These are phyloP conservation scores for Arthrobotrys musiformis DNA, from an alignment of 2,329 filamentous ascomycete species.

Conservation along the genomic window DNA sequence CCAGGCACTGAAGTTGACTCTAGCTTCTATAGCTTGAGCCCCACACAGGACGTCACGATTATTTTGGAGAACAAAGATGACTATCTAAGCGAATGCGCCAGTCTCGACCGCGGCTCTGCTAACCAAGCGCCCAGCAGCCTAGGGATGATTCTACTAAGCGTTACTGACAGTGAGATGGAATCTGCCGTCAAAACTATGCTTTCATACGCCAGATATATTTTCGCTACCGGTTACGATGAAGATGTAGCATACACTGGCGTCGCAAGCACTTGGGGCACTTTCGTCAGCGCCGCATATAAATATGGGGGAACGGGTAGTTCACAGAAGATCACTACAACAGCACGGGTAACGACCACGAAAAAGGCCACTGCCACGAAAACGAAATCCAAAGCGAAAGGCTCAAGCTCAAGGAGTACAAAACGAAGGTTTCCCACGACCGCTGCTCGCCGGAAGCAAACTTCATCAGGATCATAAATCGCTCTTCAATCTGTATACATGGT, in stretches of 20 bases:
- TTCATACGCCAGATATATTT: conserved; percentile 24
- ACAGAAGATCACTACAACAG: background rate
- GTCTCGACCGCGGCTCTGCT: conserved; percentile 11
- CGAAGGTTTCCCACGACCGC: conserved; percentile 9
- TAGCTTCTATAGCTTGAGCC: conserved; percentile 4
- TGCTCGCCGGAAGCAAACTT: background rate
- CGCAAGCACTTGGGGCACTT: conserved; percentile 9
- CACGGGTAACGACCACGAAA: background rate
- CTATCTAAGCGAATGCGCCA: conserved; percentile 15
- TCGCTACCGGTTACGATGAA: conserved; percentile 9
- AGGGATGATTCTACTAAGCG: conserved; percentile 29
- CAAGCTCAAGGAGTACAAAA: background rate
- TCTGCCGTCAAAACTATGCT: conserved; percentile 26
- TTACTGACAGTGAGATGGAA: background rate
- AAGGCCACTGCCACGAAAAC: background rate
- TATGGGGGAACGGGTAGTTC: background rate
- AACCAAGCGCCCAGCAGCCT: background rate
- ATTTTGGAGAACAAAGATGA: conserved; percentile 30
- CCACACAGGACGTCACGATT: conserved; percentile 37
- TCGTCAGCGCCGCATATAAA: background rate
- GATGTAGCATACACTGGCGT: conserved; percentile 4
- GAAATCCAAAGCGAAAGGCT: background rate
- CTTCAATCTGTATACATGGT: background rate
- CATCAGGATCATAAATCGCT: background rate
- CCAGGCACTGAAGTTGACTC: conserved; percentile 31